Evolutionary conservation across 345 rosid genomes (phyloP), one percentile per base, ranked within the genome.

Genomic region (Eucalyptus cloeziana): DNA sequence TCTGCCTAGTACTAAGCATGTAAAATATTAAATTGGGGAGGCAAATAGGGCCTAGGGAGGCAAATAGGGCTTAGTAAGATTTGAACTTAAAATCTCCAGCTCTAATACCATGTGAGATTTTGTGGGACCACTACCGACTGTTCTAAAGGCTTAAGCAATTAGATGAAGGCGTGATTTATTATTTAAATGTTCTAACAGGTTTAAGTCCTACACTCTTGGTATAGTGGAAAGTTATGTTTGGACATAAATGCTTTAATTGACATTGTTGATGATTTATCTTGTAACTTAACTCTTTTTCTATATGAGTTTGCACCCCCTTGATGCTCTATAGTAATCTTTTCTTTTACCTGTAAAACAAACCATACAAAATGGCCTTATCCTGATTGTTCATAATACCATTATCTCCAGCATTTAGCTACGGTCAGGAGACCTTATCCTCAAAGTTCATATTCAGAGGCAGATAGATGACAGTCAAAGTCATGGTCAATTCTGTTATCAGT

Each of bases 111-210:
- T 52, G 4, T 19, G 24, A 52, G 56, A 7, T 52, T 52, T 52
- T 52, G 4, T 7, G 56, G 4, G 10, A 52, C 0, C 24, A 52
- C 56, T 3, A 0, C 10, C 0, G 2, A 7, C 2, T 1, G 0
- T 52, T 52, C 4, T 7, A 52, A 52, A 52, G 7, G 56, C 1
- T 52, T 52, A 52, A 52, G 0, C 0, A 7, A 52, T 52, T 19
- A 52, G 24, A 52, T 52, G 0, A 19, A 52, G 0, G 56, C 9
- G 10, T 52, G 10, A 52, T 52, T 52, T 19, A 52, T 52, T 52
- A 52, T 52, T 52, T 3, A 52, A 52, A 19, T 52, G 56, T 19
- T 52, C 56, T 52, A 52, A 52, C 24, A 52, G 0, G 10, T 52
- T 19, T 52, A 67, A 33, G 80, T 33, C 24, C 1, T 16, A 19